Base-by-base conservation (phyloP, 2,329 filamentous ascomycete genomes). In the Aspergillus persii region DNA sequence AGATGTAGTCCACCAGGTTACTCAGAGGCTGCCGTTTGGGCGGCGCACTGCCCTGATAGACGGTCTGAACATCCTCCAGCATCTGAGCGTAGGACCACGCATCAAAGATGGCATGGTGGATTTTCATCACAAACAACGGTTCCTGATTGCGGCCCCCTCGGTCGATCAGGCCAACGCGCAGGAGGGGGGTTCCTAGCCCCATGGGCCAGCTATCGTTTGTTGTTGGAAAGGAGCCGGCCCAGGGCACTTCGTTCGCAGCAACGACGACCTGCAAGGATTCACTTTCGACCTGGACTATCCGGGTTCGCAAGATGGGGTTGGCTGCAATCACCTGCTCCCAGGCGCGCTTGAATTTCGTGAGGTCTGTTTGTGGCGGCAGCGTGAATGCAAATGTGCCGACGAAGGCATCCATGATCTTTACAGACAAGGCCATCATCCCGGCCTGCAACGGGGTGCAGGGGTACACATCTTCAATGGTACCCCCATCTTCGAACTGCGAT, bases 51-150 rank as follows among this genome's bases (percentile, higher is more conserved):
- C 56, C 27, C 18, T 15, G 18, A 23, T 66, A 67, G 9, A 52
- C 50, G 6, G 26, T 23, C 15, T 57, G 48, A 4, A 66, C 52
- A 11, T 59, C 58, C 4, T 63, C 53, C 36, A 61, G 52, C 15
- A 66, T n/a, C 15, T 61, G 23, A 30, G 61, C 53, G 33, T 66
- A 49, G 27, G 58, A 61, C 66, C 63, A 70, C 2, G 73, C 76
- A 64, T 80, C 78, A 59, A 78, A 80, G 1, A 79, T 61, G 3
- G 75, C 73, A 54, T 80, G 77, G 61, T 80, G 78, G 56, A 75
- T 70, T 0, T 76, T 77, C 60, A 74, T 23, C 18, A 23, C 18
- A 23, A 23, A 23, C 18, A 23, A 23, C 18, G 18, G 18, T 23
- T 23, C 18, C 18, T 23, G 18, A 23, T 23, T 2, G 2, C 18